These are phyloP conservation scores for Salvia miltiorrhiza DNA, from an alignment of 257 asterid species.

Conservation along the genomic window DNA sequence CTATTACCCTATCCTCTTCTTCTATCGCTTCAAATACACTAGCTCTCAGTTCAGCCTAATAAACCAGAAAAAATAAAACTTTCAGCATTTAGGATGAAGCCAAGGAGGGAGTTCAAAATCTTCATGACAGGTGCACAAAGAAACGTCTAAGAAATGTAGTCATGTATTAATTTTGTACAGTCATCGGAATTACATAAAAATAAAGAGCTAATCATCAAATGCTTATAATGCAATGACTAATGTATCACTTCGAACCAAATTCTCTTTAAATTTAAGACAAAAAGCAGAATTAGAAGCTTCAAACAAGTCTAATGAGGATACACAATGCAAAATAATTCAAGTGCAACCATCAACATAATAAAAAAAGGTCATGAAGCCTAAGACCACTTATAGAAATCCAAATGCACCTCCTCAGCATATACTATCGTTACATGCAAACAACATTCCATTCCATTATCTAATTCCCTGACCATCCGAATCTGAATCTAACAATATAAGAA, in stretches of 20 bases:
- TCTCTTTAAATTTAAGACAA: neutral
- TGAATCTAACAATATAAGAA: conserved; percentile 19
- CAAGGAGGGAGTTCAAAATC: neutral
- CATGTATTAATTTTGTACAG: neutral
- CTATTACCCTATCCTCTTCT: conserved; percentile 81
- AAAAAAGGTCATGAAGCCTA: neutral
- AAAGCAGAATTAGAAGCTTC: neutral
- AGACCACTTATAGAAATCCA: neutral
- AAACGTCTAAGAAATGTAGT: neutral
- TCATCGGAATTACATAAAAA: neutral
- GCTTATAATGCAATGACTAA: neutral
- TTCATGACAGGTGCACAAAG: neutral
- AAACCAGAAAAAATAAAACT: conserved; percentile 13
- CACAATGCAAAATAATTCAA: neutral
- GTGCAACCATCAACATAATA: neutral
- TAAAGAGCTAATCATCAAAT: neutral
- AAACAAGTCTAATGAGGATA: neutral
- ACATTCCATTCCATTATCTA: neutral
- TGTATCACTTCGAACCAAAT: neutral
- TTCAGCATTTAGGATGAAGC: conserved; percentile 1
- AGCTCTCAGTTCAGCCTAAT: conserved; percentile 92
- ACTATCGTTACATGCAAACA: conserved; percentile 11
- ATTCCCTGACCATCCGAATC: conserved; percentile 21
- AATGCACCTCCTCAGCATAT: neutral
- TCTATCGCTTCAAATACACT: conserved; percentile 97